phyloP scores from a whole-genome alignment of 192 early-diverging fungal species.

The Umbelopsis ramanniana region DNA sequence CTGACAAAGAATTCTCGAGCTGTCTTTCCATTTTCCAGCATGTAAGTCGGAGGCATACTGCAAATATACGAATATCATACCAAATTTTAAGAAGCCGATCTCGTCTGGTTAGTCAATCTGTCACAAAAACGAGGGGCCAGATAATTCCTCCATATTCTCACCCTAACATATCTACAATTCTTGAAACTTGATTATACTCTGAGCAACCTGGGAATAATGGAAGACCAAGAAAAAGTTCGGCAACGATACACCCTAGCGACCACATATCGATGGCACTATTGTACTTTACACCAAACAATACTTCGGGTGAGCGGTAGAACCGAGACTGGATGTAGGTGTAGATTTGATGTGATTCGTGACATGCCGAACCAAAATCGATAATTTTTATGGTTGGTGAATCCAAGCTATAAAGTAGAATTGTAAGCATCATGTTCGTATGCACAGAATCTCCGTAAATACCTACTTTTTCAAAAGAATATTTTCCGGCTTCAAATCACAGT shows the following conservation, averaged over 20 bases:
- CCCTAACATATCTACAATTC: constrained; percentile 93
- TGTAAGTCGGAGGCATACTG: constrained; percentile 79
- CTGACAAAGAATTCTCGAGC: constrained; percentile 85
- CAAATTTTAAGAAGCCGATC: too few species aligned
- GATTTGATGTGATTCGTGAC: constrained; percentile 89
- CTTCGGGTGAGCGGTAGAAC: constrained; percentile 96
- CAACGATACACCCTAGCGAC: constrained; percentile 97
- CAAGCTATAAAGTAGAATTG: constrained; percentile 55
- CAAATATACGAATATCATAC: too few species aligned
- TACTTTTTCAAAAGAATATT: constrained; percentile 91
- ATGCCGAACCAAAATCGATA: constrained; percentile 98
- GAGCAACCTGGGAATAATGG: constrained; percentile 94
- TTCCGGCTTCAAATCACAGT: constrained; percentile 98
- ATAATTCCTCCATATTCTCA: constrained; percentile 27
- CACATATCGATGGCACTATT: constrained; percentile 97
- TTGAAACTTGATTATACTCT: constrained; percentile 92
- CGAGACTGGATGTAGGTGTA: constrained; percentile 99
- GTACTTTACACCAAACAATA: constrained; percentile 91
- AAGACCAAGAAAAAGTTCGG: constrained; percentile 90
- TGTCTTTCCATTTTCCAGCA: constrained; percentile 88
- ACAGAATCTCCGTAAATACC: constrained; percentile 23
- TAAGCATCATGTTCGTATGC: not conserved
- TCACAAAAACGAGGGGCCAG: too few species aligned
- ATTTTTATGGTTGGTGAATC: constrained; percentile 95
- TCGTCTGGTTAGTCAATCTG: too few species aligned